Conservation (phyloP, 306 rosid species). For the Cyclanthera cordifolia region DNA sequence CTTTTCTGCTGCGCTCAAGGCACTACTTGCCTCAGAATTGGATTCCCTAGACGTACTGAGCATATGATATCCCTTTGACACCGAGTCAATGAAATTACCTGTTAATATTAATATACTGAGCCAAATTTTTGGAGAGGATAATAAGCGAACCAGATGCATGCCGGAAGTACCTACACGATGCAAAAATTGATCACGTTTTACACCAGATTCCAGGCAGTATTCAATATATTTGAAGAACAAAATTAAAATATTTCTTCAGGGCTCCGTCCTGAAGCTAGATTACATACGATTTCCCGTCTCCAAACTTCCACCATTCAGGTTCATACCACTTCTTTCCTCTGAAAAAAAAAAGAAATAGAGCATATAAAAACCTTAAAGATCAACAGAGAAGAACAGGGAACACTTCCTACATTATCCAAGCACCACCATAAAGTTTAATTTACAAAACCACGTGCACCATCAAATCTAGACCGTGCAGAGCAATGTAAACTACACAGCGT, state of each 20-base stretch:
- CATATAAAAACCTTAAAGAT: constrained; percentile 13
- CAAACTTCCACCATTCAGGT: constrained; percentile 99
- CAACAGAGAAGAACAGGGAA: not conserved
- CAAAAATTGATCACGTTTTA: constrained; percentile 11
- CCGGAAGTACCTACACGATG: constrained; percentile 70
- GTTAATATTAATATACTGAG: constrained; percentile 73
- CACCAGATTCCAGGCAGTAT: not conserved
- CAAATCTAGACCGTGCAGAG: not conserved
- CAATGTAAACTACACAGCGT: too few relatives aligned
- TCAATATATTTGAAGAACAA: not conserved
- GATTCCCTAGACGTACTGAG: not conserved
- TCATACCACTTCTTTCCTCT: constrained; percentile 94
- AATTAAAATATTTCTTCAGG: not conserved
- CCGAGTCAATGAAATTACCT: constrained; percentile 41
- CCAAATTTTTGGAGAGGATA: constrained; percentile 83
- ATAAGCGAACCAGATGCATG: constrained; percentile 74
- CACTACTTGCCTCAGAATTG: not conserved
- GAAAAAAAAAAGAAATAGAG: constrained; percentile 24
- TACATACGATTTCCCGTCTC: constrained; percentile 92
- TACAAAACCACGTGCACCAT: not conserved
- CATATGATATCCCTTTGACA: not conserved
- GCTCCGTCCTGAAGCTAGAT: constrained; percentile 9
- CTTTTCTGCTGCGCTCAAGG: not conserved
- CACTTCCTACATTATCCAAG: not conserved
- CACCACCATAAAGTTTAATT: not conserved